Conservation (phyloP, 2,329 filamentous ascomycete species). For the Epicoccum sorghinum region DNA sequence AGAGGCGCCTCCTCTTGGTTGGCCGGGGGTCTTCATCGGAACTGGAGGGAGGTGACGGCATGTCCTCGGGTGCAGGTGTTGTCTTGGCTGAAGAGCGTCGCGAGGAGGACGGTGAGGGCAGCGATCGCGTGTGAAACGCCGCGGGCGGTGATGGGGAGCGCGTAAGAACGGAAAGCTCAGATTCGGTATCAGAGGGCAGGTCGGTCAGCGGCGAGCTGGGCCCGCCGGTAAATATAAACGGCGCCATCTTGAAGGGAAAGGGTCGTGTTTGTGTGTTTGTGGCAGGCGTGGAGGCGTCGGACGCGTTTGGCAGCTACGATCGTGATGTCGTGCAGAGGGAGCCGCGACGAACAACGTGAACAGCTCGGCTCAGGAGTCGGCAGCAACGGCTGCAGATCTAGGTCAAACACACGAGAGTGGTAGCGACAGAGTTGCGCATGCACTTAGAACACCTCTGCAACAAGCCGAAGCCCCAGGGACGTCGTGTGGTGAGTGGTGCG, state of each 20-base stretch:
- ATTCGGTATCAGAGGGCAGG: slow-evolving; percentile 43
- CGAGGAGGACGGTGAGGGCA: slow-evolving; percentile 52
- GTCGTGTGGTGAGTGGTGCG: slow-evolving; percentile 1
- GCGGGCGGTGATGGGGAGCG: slow-evolving; percentile 43
- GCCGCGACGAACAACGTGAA: slow-evolving; percentile 15
- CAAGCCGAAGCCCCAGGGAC: background rate
- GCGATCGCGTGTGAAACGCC: slow-evolving; percentile 34
- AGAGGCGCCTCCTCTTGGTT: slow-evolving; percentile 73
- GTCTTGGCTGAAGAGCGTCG: slow-evolving; percentile 54
- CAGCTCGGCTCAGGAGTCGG: slow-evolving; percentile 15
- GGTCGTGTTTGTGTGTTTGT: slow-evolving; percentile 11
- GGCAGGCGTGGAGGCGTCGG: slow-evolving; percentile 9
- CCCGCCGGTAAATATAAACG: slow-evolving; percentile 22
- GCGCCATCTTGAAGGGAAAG: slow-evolving; percentile 37
- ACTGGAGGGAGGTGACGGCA: slow-evolving; percentile 51
- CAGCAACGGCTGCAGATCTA: slow-evolving; percentile 11
- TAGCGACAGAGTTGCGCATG: slow-evolving; percentile 8
- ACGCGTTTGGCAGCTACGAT: slow-evolving; percentile 23
- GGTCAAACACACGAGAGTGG: background rate
- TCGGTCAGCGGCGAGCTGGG: slow-evolving; percentile 51
- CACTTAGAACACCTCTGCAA: background rate
- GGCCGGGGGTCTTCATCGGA: slow-evolving; percentile 71
- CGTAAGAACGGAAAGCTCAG: slow-evolving; percentile 36
- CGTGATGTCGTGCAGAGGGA: slow-evolving; percentile 16
- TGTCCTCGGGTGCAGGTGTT: slow-evolving; percentile 54